phyloP scores from a whole-genome alignment of 2,329 filamentous ascomycete species.

The Ophiostoma fasciatum region DNA sequence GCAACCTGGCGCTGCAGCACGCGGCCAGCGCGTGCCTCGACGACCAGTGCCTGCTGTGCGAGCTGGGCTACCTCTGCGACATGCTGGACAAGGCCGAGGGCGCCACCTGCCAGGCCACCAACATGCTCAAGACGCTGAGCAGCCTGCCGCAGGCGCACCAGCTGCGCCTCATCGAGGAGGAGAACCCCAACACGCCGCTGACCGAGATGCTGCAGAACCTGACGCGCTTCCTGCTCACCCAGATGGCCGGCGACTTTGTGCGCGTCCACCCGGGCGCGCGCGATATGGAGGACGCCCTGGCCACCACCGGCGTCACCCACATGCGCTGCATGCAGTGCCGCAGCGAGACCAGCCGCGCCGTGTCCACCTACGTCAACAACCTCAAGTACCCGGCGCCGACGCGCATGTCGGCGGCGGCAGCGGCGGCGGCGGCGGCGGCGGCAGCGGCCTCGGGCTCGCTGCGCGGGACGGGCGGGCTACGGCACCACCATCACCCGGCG shows the following conservation, averaged over 20 bases:
- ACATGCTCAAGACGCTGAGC: constrained; percentile 80
- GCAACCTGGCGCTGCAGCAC: constrained; percentile 80
- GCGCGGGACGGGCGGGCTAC: no score
- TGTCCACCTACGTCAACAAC: constrained; percentile 71
- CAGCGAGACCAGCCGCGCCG: constrained; percentile 70
- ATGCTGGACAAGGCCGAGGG: constrained; percentile 96
- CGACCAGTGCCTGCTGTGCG: constrained; percentile 78
- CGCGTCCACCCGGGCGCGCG: constrained; percentile 46
- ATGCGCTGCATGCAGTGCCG: constrained; percentile 79
- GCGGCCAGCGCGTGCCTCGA: constrained; percentile 71
- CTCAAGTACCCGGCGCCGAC: constrained; percentile 57
- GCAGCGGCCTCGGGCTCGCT: no score
- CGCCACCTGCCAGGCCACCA: constrained; percentile 90
- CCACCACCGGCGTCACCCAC: constrained; percentile 53
- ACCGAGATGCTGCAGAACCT: constrained; percentile 75
- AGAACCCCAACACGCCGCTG: constrained; percentile 55
- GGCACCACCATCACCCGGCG: no score
- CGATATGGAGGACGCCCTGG: constrained; percentile 57
- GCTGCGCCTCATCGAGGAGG: constrained; percentile 73
- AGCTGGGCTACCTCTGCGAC: constrained; percentile 89
- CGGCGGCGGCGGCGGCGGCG: not conserved
- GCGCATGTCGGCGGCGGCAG: not conserved
- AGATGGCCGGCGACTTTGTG: constrained; percentile 62
- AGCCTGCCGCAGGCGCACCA: constrained; percentile 64
- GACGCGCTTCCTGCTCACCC: constrained; percentile 72